These are phyloP conservation scores for Saccharomycopsis fibuligera DNA, from an alignment of 805 yeast species.

Conservation along the genomic window DNA sequence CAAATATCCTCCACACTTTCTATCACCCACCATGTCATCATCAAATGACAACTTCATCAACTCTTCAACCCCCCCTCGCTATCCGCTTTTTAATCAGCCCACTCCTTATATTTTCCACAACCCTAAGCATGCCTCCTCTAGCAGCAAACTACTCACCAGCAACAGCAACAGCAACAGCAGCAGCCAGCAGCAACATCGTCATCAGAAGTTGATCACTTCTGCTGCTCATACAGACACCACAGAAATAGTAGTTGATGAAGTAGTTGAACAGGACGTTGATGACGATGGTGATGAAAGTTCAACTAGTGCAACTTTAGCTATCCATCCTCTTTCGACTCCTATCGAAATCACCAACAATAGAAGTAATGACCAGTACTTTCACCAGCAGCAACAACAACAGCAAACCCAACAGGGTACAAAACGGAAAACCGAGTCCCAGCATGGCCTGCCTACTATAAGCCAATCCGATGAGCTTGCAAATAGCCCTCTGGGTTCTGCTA, in stretches of 20 bases:
- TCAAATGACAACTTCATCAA: too few relatives aligned
- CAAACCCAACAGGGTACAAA: background rate
- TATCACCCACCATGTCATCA: too few relatives aligned
- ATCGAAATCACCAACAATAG: background rate
- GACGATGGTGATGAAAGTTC: background rate
- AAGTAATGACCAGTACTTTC: background rate
- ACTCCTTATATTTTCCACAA: constrained; percentile 12
- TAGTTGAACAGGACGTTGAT: background rate
- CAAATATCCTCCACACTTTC: too few relatives aligned
- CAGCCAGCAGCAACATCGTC: background rate
- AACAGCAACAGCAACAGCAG: too few relatives aligned
- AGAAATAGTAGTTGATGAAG: background rate
- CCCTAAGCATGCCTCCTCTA: background rate
- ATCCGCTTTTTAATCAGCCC: constrained; percentile 8
- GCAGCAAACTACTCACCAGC: background rate
- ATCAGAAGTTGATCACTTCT: background rate
- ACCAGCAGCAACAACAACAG: background rate
- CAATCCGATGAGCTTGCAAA: too few relatives aligned
- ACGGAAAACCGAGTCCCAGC: background rate
- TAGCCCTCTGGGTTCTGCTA: too few relatives aligned
- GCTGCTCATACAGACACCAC: background rate
- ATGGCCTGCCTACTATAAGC: too few relatives aligned
- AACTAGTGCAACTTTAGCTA: background rate
- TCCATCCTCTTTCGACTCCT: constrained; percentile 17
- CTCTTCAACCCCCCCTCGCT: constrained; percentile 15